These are phyloP conservation scores for Cladochytrium replicatum DNA, from an alignment of 192 early-diverging fungal genomes.

Conservation along the genomic window DNA sequence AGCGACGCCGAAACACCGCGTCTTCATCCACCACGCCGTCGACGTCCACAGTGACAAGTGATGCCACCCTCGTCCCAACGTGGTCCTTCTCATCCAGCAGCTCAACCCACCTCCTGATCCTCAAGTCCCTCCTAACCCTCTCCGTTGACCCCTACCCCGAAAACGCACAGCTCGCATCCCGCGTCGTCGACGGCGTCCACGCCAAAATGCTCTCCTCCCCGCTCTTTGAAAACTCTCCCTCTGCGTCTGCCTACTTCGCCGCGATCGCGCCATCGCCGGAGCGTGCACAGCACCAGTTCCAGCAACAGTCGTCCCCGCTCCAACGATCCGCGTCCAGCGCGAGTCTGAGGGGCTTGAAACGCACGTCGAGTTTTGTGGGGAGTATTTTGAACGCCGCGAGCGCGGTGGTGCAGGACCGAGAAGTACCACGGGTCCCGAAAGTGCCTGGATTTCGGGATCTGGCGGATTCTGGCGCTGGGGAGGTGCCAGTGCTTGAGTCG, in stretches of 20 bases:
- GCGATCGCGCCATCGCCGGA: not conserved
- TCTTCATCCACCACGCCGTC: conserved; percentile 4
- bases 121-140: conserved; percentile 74
- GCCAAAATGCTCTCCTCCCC: not conserved
- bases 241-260: not conserved
- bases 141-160: conserved; percentile 73
- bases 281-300: not conserved
- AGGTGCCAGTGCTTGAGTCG: conserved; percentile 45
- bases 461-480: conserved; percentile 11
- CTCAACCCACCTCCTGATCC: conserved; percentile 57
- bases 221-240: not conserved
- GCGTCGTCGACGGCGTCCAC: conserved; percentile 59
- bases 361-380: no score
- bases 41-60: conserved; percentile 19
- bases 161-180: conserved; percentile 56
- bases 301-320: no score
- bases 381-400: no score
- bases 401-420: no score
- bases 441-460: no score
- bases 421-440: no score
- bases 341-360: no score
- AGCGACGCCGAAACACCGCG: conserved; percentile 18
- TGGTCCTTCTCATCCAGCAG: conserved; percentile 18
- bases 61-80: conserved; percentile 15
- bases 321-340: no score